These are phyloP conservation scores for Schizochytrium sp. DNA, from an alignment of 108 stramenopile genomes.

Conservation along the genomic window DNA sequence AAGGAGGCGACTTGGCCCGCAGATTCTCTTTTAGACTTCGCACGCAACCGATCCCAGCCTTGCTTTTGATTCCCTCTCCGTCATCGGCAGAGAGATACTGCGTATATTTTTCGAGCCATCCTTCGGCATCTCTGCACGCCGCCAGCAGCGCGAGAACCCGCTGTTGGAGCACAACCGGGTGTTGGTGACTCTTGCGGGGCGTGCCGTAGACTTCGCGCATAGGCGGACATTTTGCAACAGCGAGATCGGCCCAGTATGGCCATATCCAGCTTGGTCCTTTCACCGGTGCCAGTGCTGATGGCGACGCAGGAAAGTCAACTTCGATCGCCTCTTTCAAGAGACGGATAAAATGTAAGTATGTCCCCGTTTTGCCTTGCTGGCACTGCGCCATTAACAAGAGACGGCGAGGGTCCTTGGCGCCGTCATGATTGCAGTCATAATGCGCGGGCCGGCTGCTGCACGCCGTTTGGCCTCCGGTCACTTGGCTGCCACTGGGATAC, in stretches of 20 bases:
- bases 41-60: too few relatives aligned
- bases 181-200: not conserved
- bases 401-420: not conserved
- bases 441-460: not conserved
- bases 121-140: too few relatives aligned
- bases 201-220: not conserved
- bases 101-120: not conserved
- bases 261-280: not conserved
- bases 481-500: too few relatives aligned
- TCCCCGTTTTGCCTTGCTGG: not conserved
- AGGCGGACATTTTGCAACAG: not conserved
- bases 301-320: not conserved
- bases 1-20: too few relatives aligned
- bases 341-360: not conserved
- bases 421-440: not conserved
- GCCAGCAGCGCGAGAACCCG: not conserved
- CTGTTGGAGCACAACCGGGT: not conserved
- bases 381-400: not conserved
- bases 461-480: too few relatives aligned
- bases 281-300: not conserved
- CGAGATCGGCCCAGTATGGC: not conserved
- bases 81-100: too few relatives aligned
- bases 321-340: not conserved
- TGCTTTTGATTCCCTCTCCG: too few relatives aligned
- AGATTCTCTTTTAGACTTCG: too few relatives aligned